A percentile compares a stretch with the other conserved stretches of the same genome.
Conservation (phyloP, 106 monocot genomes). For the Triglochin maritima region DNA sequence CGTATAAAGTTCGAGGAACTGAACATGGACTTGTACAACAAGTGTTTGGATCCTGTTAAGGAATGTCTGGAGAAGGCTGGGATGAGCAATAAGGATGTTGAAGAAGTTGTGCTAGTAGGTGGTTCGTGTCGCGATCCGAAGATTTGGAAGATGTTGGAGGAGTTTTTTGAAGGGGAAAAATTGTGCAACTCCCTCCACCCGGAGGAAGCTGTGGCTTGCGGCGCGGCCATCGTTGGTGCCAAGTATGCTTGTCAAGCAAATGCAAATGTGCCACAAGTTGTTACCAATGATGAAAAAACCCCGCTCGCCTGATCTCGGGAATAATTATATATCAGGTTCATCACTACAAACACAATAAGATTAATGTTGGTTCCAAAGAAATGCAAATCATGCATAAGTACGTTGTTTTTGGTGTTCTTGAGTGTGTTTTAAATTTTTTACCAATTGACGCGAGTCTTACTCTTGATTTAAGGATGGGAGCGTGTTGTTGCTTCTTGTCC, state of each 20-base stretch:
- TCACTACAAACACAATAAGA: too few species aligned
- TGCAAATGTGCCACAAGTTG: too few species aligned
- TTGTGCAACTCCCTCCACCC: slow-evolving; percentile 19
- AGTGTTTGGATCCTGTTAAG: slow-evolving; percentile 49
- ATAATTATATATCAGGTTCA: too few species aligned
- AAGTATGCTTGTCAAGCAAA: slow-evolving; percentile 1
- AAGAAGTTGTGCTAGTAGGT: slow-evolving; percentile 24
- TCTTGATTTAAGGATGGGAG: too few species aligned
- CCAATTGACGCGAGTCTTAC: too few species aligned
- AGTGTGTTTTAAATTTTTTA: too few species aligned
- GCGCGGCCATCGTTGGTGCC: slow-evolving; percentile 16
- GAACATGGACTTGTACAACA: slow-evolving; percentile 39
- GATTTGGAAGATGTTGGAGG: slow-evolving; percentile 36
- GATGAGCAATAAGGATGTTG: slow-evolving; percentile 3
- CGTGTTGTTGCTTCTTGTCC: too few species aligned
- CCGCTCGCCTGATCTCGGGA: too few species aligned
- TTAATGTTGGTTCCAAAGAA: too few species aligned
- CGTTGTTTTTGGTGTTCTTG: too few species aligned
- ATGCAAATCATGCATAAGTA: too few species aligned
- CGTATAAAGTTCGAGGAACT: slow-evolving; percentile 14
- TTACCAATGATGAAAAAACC: too few species aligned
- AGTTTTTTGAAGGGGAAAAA: slow-evolving; percentile 31
- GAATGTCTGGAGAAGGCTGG: slow-evolving; percentile 40
- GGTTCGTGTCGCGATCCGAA: slow-evolving; percentile 28
- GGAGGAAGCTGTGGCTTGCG: slow-evolving; percentile 17